Evolutionary conservation across 2,329 filamentous ascomycete species (phyloP).

Genomic region (Fusarium hainanense): DNA sequence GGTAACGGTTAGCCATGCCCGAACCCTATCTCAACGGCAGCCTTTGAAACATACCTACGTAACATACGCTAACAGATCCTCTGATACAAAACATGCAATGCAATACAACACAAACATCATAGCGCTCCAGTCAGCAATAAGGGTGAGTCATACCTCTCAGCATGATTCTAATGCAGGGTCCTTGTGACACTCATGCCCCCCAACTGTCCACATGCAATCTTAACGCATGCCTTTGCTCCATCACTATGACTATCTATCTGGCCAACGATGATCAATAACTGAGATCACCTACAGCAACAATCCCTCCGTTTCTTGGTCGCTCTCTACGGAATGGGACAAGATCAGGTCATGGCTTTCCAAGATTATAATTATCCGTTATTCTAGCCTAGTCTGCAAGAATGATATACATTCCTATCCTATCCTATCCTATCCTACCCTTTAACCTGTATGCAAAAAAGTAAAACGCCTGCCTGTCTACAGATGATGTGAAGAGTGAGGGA

Average conservation of each 20-base stretch:
- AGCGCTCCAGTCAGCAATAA: background rate
- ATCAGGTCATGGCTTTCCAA: conserved; percentile 10
- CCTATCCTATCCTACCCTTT: background rate
- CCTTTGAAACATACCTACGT: background rate
- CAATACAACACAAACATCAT: conserved; percentile 8
- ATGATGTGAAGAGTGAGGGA: conserved; percentile 12
- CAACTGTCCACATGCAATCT: conserved; percentile 31
- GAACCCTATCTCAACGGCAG: conserved; percentile 6
- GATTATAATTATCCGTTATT: conserved; percentile 38
- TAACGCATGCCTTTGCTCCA: conserved; percentile 24
- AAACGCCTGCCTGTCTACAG: conserved; percentile 19
- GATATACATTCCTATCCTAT: conserved; percentile 24
- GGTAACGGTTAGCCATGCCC: conserved; percentile 3
- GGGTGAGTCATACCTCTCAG: background rate
- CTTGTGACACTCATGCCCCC: conserved; percentile 27
- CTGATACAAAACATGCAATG: background rate
- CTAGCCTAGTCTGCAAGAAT: conserved; percentile 18
- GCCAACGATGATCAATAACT: conserved; percentile 9
- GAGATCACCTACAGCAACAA: conserved; percentile 8
- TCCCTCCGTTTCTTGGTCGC: background rate
- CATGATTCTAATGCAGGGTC: conserved; percentile 15
- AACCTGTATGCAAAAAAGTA: background rate
- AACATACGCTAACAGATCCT: conserved; percentile 4
- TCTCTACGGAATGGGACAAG: conserved; percentile 24
- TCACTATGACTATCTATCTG: conserved; percentile 2